Conservation (phyloP, 2,329 filamentous ascomycete genomes). For the Hypoxylon sp. region DNA sequence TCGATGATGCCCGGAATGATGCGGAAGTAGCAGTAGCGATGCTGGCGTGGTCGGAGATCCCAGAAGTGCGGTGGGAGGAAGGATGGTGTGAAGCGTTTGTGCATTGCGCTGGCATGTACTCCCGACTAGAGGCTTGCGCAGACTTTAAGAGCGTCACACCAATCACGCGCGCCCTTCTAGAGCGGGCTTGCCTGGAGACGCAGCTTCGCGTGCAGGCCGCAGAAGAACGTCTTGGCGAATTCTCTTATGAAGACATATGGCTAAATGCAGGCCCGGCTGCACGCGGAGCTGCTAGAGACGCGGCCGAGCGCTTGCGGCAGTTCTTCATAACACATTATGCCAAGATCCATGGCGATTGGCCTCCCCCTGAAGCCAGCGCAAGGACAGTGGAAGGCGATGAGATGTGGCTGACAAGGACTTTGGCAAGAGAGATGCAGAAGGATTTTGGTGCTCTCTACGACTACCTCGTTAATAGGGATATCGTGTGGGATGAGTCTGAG, state of each 20-base stretch:
- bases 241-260: constrained; percentile 75
- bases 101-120: constrained; percentile 75
- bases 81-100: constrained; percentile 77
- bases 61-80: constrained; percentile 72
- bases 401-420: constrained; percentile 71
- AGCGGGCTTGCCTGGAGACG: constrained; percentile 71
- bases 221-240: constrained; percentile 70
- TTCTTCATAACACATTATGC: constrained; percentile 73
- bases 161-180: constrained; percentile 73
- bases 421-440: constrained; percentile 69
- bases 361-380: constrained; percentile 57
- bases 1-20: constrained; percentile 75
- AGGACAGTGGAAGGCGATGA: constrained; percentile 57
- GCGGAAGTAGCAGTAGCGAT: constrained; percentile 71
- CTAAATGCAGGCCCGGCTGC: constrained; percentile 53
- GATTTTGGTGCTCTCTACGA: constrained; percentile 79
- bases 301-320: constrained; percentile 70
- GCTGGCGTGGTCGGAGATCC: constrained; percentile 75
- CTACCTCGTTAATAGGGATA: constrained; percentile 76
- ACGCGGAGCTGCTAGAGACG: constrained; percentile 61
- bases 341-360: constrained; percentile 71
- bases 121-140: constrained; percentile 62
- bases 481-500: constrained; percentile 74
- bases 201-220: constrained; percentile 73
- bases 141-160: constrained; percentile 72